Evolutionary conservation across 2,329 filamentous ascomycete genomes (phyloP), one percentile per base, ranked within the genome.

Genomic region (Fusarium coicis): DNA sequence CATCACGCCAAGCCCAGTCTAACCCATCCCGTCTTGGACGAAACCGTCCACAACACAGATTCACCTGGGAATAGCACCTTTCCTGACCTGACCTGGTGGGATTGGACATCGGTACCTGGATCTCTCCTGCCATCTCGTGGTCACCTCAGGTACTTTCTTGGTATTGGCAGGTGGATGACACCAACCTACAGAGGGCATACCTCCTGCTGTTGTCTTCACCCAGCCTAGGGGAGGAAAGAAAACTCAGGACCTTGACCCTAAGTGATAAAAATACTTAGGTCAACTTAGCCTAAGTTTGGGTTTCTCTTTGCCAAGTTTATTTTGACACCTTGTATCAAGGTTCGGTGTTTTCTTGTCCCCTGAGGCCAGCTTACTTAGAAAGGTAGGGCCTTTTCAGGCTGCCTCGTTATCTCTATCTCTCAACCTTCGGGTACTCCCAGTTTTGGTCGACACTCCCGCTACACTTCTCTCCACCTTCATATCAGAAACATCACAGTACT

Each of bases 11-110:
- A 73, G 63, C 34, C 47, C 37, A 72, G 39, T 62, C 66, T 68
- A 68, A 68, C 56, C 50, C 57, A 58, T 59, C 62, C 63, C 71
- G 71, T 74, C 71, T 69, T 40, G 67, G 50, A 68, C 67, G 63
- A 59, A 74, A 72, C 71, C 66, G 46, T 62, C 56, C 40, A 52
- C 62, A 66, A 44, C 56, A 55, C 62, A 70, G 61, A 69, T 54
- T 43, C 56, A 60, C 47, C 67, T 59, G 63, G 64, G 47, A 73
- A 69, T 73, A 70, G 65, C 49, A 66, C 66, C 54, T 63, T 68
- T 53, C 65, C 63, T 53, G 36, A 47, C 58, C 52, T 65, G 53
- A 53, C 50, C 52, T 54, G 62, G 66, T 43, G 64, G 55, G 49
- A 68, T 68, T 68, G 43, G 56, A 32, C 26, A 61, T 52, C 46